A percentile compares a stretch with the other conserved stretches of the same genome.
These are phyloP conservation scores for Nemania serpens DNA, from an alignment of 2,329 filamentous ascomycete genomes.

Conservation along the genomic window DNA sequence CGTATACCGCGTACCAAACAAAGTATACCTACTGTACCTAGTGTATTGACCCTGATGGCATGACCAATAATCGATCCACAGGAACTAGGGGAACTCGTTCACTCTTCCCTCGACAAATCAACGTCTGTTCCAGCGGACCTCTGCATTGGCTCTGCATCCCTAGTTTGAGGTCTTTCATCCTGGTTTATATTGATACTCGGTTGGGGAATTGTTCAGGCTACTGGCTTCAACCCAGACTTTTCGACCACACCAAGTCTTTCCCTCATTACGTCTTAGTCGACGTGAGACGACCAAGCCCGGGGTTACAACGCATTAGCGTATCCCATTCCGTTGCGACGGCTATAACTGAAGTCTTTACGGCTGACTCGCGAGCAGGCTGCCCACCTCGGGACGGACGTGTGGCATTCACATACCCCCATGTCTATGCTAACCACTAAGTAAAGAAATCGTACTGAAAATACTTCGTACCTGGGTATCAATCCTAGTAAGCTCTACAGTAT, in stretches of 20 bases:
- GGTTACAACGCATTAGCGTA: slow-evolving; percentile 27
- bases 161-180: slow-evolving; percentile 23
- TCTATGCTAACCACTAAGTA: not conserved
- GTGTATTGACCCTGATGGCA: not conserved
- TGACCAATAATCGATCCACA: slow-evolving; percentile 11
- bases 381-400: not conserved
- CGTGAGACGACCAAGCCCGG: not conserved
- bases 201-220: slow-evolving; percentile 2
- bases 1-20: not conserved
- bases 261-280: slow-evolving; percentile 17
- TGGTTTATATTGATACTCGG: slow-evolving; percentile 16
- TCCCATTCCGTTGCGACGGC: slow-evolving; percentile 17
- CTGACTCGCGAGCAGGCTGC: slow-evolving; percentile 18
- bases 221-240: slow-evolving; percentile 20
- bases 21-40: too few relatives aligned
- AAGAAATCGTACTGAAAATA: not conserved
- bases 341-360: slow-evolving; percentile 3
- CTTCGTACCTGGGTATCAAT: not conserved
- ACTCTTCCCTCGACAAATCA: slow-evolving; percentile 29
- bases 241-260: slow-evolving; percentile 15
- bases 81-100: slow-evolving; percentile 23
- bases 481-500: not conserved
- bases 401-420: not conserved
- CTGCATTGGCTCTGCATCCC: slow-evolving; percentile 32
- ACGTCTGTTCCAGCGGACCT: slow-evolving; percentile 18